Evolutionary conservation across 805 yeast species (phyloP).

Genomic region (Sungouiozyma intestinalis): DNA sequence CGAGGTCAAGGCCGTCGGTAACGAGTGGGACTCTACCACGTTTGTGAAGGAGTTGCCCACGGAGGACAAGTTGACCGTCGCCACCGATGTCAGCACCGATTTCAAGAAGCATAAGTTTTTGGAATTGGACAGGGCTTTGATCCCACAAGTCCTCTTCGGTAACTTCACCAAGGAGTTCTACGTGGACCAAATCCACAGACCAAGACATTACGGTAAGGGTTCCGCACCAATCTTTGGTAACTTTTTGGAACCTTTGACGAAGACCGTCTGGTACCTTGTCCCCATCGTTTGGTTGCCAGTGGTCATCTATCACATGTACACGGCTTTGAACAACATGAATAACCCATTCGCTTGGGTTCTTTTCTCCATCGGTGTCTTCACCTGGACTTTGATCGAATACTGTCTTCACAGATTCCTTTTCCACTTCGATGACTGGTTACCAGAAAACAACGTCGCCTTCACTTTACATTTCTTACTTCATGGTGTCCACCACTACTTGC

Average conservation of each 20-base stretch:
- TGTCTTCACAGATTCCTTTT: constrained; percentile 80
- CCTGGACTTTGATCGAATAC: constrained; percentile 92
- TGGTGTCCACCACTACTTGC: constrained; percentile 94
- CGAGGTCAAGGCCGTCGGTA: constrained; percentile 42
- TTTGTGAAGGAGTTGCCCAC: constrained; percentile 56
- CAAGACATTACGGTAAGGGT: constrained; percentile 95
- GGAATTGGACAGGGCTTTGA: constrained; percentile 73
- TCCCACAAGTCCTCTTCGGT: constrained; percentile 68
- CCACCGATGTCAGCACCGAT: constrained; percentile 70
- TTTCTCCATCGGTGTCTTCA: constrained; percentile 72
- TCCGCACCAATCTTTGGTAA: constrained; percentile 95
- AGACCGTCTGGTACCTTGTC: constrained; percentile 92
- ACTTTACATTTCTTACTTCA: constrained; percentile 84
- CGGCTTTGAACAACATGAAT: constrained; percentile 44
- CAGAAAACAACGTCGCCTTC: constrained; percentile 64
- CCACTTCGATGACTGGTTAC: constrained; percentile 83
- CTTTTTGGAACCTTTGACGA: constrained; percentile 80
- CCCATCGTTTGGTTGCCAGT: constrained; percentile 84
- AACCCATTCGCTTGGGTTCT: constrained; percentile 39
- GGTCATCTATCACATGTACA: constrained; percentile 49
- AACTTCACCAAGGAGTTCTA: constrained; percentile 80
- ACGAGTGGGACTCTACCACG: constrained; percentile 36
- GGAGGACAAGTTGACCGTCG: constrained; percentile 60
- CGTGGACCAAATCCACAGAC: constrained; percentile 93
- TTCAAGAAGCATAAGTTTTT: constrained; percentile 69